A percentile compares a stretch with the other conserved stretches of the same genome.
Conservation (phyloP, 306 rosid species). For the Pyrus pyrifolia region DNA sequence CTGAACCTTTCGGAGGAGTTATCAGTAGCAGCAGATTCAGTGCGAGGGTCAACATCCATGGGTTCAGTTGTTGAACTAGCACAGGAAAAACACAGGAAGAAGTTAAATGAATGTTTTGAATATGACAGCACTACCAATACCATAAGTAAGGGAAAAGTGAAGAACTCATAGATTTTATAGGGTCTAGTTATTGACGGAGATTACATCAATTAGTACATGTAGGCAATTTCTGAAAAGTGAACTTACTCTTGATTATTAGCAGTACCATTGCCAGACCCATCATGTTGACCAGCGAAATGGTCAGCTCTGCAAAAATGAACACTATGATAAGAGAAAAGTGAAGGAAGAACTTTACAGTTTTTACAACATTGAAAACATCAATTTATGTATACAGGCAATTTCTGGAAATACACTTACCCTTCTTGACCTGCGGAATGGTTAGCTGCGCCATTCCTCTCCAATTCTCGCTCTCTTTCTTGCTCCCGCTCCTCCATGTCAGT, state of each 20-base stretch:
- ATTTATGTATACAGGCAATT: neutral
- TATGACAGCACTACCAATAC: neutral
- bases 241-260: conserved; percentile 48
- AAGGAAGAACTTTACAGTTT: neutral
- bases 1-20: conserved; percentile 64
- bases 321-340: neutral
- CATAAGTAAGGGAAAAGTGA: neutral
- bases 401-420: conserved; percentile 36
- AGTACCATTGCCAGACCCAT: conserved; percentile 39
- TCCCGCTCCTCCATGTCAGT: conserved; percentile 95
- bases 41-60: conserved; percentile 62
- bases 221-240: neutral
- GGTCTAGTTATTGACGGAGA: neutral
- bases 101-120: conserved; percentile 14
- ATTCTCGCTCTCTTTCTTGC: conserved; percentile 62
- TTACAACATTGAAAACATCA: neutral
- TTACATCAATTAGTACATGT: neutral
- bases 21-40: conserved; percentile 49
- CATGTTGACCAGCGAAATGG: conserved; percentile 29
- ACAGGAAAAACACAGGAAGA: neutral
- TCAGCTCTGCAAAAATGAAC: conserved; percentile 36
- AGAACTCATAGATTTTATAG: neutral
- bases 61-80: conserved; percentile 49
- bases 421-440: conserved; percentile 34
- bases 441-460: conserved; percentile 58